These are phyloP conservation scores for Fusarium pseudonygamai DNA, from an alignment of 2,329 filamentous ascomycete species.

Conservation along the genomic window DNA sequence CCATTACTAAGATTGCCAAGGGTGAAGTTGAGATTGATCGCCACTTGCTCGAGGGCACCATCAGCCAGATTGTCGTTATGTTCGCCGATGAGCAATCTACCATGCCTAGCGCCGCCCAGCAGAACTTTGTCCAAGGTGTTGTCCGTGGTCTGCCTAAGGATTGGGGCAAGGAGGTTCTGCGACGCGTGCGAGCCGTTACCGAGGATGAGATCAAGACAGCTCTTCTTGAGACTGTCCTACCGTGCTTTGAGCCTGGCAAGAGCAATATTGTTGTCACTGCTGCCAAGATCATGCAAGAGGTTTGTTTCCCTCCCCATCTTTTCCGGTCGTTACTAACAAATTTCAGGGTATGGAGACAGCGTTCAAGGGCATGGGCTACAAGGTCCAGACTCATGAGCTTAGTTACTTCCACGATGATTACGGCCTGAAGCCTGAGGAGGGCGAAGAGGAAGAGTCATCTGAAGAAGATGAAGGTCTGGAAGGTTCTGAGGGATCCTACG, in stretches of 20 bases:
- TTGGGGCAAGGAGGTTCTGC: constrained; percentile 80
- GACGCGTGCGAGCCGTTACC: constrained; percentile 78
- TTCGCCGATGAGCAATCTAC: constrained; percentile 91
- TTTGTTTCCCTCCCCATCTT: constrained; percentile 55
- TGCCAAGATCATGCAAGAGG: constrained; percentile 84
- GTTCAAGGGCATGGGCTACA: constrained; percentile 81
- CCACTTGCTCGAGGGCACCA: constrained; percentile 86
- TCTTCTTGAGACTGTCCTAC: constrained; percentile 78
- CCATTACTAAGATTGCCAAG: constrained; percentile 78
- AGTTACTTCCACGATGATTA: constrained; percentile 91
- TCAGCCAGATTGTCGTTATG: constrained; percentile 85
- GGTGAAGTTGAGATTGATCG: constrained; percentile 79
- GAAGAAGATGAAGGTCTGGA: constrained; percentile 54
- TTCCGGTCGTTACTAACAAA: constrained; percentile 14
- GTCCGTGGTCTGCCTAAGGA: constrained; percentile 79
- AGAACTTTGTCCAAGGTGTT: constrained; percentile 85
- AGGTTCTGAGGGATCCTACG: constrained; percentile 45
- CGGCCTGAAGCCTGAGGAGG: constrained; percentile 75
- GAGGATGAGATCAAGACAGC: constrained; percentile 79
- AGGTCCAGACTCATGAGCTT: constrained; percentile 76
- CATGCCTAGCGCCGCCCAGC: constrained; percentile 81
- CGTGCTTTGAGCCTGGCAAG: constrained; percentile 80
- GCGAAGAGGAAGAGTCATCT: constrained; percentile 62
- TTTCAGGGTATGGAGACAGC: constrained; percentile 76
- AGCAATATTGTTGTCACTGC: constrained; percentile 91